Percentiles rank a stretch among this genome's conserved stretches.
Evolutionary conservation across 176 grass and related monocot genomes (phyloP).

Genomic region (Zoysia pacifica): DNA sequence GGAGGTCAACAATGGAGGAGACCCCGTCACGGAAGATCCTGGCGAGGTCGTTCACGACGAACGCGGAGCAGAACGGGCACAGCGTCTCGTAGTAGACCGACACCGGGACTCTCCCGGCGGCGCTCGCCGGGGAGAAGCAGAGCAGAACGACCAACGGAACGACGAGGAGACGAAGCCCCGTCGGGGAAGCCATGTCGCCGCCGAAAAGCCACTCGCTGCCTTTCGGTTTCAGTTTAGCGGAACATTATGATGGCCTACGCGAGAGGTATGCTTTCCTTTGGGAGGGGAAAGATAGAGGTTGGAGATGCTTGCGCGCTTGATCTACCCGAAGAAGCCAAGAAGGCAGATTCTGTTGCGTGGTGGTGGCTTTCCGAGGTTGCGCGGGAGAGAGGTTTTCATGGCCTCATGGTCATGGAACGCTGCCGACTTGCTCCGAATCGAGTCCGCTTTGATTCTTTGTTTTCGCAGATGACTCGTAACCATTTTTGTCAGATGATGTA

Average conservation of each 20-base stretch:
- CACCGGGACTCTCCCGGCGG: conserved; percentile 51
- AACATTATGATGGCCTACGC: neutral
- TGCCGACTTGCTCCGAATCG: conserved; percentile 21
- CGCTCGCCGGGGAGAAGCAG: conserved; percentile 37
- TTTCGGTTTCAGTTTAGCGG: conserved; percentile 13
- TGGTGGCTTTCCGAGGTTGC: conserved; percentile 20
- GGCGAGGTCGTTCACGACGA: conserved; percentile 59
- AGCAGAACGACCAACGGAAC: conserved; percentile 38
- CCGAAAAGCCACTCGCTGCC: conserved; percentile 4
- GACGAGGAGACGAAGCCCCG: conserved; percentile 18
- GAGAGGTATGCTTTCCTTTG: conserved; percentile 43
- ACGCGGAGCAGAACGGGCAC: conserved; percentile 80
- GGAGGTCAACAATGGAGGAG: conserved; percentile 61
- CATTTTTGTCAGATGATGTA: neutral
- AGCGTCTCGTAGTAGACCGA: conserved; percentile 78
- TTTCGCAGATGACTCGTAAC: neutral
- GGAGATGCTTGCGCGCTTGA: conserved; percentile 48
- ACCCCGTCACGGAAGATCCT: conserved; percentile 65
- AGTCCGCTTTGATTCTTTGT: conserved; percentile 26
- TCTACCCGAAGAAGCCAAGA: neutral
- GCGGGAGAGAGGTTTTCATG: conserved; percentile 26
- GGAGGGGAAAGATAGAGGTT: conserved; percentile 1
- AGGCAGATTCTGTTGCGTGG: conserved; percentile 20
- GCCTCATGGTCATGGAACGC: neutral
- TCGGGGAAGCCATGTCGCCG: conserved; percentile 46